Percentiles rank a stretch among this genome's conserved stretches.
phyloP scores from a whole-genome alignment of 306 rosid species.

The Benincasa hispida region DNA sequence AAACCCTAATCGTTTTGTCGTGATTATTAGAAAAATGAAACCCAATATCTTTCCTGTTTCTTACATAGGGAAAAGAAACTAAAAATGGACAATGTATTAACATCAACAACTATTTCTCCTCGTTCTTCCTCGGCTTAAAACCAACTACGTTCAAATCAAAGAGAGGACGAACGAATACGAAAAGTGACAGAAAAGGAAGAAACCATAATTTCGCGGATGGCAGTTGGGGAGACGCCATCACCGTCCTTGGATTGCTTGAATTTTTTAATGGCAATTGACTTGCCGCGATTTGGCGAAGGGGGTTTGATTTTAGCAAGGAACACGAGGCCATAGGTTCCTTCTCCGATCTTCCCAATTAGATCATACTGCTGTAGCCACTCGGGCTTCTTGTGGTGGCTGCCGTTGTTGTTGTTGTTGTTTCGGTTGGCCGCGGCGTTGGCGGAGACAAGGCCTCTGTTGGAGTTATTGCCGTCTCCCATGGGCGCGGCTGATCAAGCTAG shows the following conservation, averaged over 20 bases:
- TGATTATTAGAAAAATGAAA: neutral
- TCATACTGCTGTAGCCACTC: slow-evolving; percentile 96
- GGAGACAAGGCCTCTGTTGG: slow-evolving; percentile 16
- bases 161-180: neutral
- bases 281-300: slow-evolving; percentile 47
- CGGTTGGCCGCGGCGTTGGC: neutral
- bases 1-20: neutral
- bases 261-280: slow-evolving; percentile 90
- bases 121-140: neutral
- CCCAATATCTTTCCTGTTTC: neutral
- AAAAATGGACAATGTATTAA: neutral
- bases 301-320: slow-evolving; percentile 72
- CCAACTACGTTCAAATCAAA: neutral
- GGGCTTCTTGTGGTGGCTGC: slow-evolving; percentile 47
- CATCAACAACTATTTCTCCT: neutral
- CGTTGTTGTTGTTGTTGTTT: slow-evolving; percentile 11
- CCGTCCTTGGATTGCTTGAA: slow-evolving; percentile 94
- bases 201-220: slow-evolving; percentile 98
- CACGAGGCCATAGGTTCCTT: slow-evolving; percentile 90
- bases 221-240: slow-evolving; percentile 95
- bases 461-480: slow-evolving; percentile 60
- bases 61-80: neutral
- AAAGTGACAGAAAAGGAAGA: neutral
- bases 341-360: slow-evolving; percentile 88
- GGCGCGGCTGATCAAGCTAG: neutral